A percentile compares a stretch with the other conserved stretches of the same genome.
These are phyloP conservation scores for Amniculicola lignicola DNA, from an alignment of 495 filamentous ascomycete species.

Conservation along the genomic window DNA sequence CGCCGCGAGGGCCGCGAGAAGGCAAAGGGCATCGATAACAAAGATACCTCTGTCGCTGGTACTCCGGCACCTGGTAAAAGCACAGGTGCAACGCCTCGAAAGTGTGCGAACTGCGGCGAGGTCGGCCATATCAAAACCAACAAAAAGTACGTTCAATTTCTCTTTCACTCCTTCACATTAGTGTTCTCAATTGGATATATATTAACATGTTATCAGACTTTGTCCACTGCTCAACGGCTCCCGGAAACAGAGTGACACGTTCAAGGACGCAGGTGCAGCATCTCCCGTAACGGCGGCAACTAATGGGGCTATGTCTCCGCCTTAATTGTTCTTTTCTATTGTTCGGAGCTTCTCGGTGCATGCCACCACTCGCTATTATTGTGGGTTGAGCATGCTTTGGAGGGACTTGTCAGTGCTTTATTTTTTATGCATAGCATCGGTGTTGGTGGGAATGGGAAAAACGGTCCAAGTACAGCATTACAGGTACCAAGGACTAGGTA, in stretches of 20 bases:
- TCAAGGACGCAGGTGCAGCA: conserved; percentile 47
- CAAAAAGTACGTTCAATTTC: conserved; percentile 66
- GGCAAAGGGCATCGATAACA: conserved; percentile 61
- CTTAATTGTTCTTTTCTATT: too few relatives aligned
- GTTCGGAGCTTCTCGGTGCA: too few relatives aligned
- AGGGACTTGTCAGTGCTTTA: too few relatives aligned
- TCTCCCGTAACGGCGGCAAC: conserved; percentile 16
- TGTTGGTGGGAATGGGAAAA: too few relatives aligned
- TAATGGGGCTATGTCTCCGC: conserved; percentile 9
- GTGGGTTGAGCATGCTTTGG: too few relatives aligned
- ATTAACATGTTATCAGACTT: conserved; percentile 52
- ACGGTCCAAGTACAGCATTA: too few relatives aligned
- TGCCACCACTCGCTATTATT: too few relatives aligned
- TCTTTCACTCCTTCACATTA: not conserved
- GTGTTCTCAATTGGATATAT: not conserved
- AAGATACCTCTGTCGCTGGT: conserved; percentile 36
- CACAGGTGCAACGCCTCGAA: conserved; percentile 69
- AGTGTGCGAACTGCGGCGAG: conserved; percentile 95
- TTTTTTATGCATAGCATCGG: too few relatives aligned
- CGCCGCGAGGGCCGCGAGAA: conserved; percentile 88
- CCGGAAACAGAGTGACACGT: conserved; percentile 65
- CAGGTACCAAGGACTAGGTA: too few relatives aligned
- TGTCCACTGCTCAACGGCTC: conserved; percentile 89
- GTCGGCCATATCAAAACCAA: conserved; percentile 99
- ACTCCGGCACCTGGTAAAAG: conserved; percentile 42